Conservation (phyloP, 2,329 filamentous ascomycete species). For the Xylariomycetidae sp. region DNA sequence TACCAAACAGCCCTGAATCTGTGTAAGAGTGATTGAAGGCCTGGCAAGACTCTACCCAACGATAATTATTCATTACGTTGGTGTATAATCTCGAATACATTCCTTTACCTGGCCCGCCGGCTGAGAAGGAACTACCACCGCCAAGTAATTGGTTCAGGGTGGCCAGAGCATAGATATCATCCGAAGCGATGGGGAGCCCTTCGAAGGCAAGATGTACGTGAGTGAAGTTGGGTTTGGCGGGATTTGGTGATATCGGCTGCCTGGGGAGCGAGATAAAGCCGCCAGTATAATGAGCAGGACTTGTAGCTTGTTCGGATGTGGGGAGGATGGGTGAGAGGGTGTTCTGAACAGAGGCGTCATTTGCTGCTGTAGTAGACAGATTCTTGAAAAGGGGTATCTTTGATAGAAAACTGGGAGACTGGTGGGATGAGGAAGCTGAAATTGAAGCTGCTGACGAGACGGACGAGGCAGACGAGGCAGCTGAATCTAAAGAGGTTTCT, state of each 20-base stretch:
- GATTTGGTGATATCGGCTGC: slow-evolving; percentile 72
- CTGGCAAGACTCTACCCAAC: slow-evolving; percentile 93
- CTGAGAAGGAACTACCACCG: slow-evolving; percentile 93
- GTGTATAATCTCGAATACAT: slow-evolving; percentile 99
- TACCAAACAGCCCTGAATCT: slow-evolving; percentile 92
- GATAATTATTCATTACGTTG: slow-evolving; percentile 94
- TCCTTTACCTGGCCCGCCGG: slow-evolving; percentile 93
- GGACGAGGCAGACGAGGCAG: slow-evolving; percentile 29
- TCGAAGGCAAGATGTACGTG: slow-evolving; percentile 97
- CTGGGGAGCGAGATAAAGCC: slow-evolving; percentile 84
- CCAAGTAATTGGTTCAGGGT: slow-evolving; percentile 94
- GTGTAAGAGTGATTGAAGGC: slow-evolving; percentile 98
- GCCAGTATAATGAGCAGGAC: slow-evolving; percentile 81
- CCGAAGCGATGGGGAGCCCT: slow-evolving; percentile 81
- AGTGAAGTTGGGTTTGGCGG: slow-evolving; percentile 73
- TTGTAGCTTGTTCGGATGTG: slow-evolving; percentile 50
- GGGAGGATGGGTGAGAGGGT: slow-evolving; percentile 39
- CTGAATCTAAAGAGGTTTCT: slow-evolving; percentile 48
- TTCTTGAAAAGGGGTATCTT: slow-evolving; percentile 89
- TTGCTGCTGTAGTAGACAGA: slow-evolving; percentile 68
- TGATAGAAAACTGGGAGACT: slow-evolving; percentile 66
- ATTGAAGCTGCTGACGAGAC: slow-evolving; percentile 27
- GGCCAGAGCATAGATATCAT: slow-evolving; percentile 93
- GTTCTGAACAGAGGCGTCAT: slow-evolving; percentile 57
- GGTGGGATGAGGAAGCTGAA: slow-evolving; percentile 28